A percentile compares a stretch with the other conserved stretches of the same genome.
These are phyloP conservation scores for Sorghum bicolor DNA, from an alignment of 176 grass and related monocot genomes.

Conservation along the genomic window DNA sequence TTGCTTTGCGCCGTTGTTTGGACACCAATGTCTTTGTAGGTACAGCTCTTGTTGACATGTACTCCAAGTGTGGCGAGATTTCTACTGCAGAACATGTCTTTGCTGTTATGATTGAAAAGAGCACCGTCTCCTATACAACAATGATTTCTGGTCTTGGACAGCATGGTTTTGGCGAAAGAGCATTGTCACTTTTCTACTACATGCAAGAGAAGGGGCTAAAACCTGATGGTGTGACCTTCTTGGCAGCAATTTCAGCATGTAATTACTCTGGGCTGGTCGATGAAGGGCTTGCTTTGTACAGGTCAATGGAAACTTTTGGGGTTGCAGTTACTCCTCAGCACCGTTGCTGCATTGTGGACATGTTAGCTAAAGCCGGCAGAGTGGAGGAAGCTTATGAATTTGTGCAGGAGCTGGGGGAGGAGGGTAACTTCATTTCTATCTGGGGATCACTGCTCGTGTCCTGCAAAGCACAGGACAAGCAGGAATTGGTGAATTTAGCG, in stretches of 20 bases:
- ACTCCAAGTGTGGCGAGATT: constrained; percentile 79
- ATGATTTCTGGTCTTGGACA: constrained; percentile 87
- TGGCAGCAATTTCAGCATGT: constrained; percentile 72
- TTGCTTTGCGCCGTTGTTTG: constrained; percentile 51
- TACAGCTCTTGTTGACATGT: constrained; percentile 85
- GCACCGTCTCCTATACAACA: constrained; percentile 69
- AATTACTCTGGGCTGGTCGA: constrained; percentile 70
- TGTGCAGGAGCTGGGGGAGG: constrained; percentile 56
- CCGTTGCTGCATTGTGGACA: constrained; percentile 63
- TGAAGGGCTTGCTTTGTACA: constrained; percentile 67
- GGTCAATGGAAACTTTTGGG: constrained; percentile 64
- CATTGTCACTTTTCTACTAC: constrained; percentile 60
- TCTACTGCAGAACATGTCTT: constrained; percentile 66
- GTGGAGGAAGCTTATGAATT: constrained; percentile 78
- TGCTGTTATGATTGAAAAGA: constrained; percentile 61
- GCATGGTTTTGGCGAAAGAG: constrained; percentile 61
- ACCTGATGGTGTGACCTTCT: constrained; percentile 71
- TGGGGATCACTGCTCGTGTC: constrained; percentile 84
- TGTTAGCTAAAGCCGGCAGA: constrained; percentile 70
- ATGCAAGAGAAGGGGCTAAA: constrained; percentile 58
- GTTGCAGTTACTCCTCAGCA: constrained; percentile 65
- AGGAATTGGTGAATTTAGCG: constrained; percentile 56
- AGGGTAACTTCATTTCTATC: constrained; percentile 66
- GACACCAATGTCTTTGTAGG: constrained; percentile 68
- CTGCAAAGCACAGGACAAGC: constrained; percentile 65